Evolutionary conservation across 257 asterid species (phyloP).

Genomic region (Solanum sejunctum): DNA sequence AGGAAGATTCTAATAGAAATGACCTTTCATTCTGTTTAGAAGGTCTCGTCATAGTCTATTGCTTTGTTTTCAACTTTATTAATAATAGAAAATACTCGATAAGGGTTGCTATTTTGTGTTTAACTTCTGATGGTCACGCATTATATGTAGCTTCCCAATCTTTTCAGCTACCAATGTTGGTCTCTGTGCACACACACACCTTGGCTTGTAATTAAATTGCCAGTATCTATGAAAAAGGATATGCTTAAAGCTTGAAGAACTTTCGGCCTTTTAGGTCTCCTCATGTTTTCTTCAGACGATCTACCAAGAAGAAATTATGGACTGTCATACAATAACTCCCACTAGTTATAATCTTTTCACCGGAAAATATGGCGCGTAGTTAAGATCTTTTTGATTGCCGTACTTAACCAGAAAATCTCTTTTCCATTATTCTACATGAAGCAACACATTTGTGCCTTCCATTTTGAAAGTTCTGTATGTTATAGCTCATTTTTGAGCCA

Average conservation of each 20-base stretch:
- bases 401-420: not conserved
- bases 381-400: not conserved
- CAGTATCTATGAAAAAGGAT: not conserved
- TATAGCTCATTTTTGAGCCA: not conserved
- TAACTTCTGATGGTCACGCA: not conserved
- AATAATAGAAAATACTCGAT: not conserved
- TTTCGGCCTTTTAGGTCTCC: not conserved
- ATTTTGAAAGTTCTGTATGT: not conserved
- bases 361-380: not conserved
- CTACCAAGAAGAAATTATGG: not conserved
- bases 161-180: not conserved
- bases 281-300: not conserved
- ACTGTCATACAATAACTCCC: not conserved
- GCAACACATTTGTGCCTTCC: not conserved
- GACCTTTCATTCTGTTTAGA: not conserved
- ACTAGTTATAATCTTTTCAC: not conserved
- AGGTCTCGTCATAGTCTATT: not conserved
- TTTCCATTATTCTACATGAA: not conserved
- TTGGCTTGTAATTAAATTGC: not conserved
- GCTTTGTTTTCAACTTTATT: not conserved
- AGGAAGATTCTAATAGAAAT: not conserved
- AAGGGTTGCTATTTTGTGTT: not conserved
- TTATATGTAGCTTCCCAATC: not conserved
- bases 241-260: not conserved
- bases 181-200: not conserved